Conservation (phyloP, 2,329 filamentous ascomycete genomes). For the Monosporascus sp. region DNA sequence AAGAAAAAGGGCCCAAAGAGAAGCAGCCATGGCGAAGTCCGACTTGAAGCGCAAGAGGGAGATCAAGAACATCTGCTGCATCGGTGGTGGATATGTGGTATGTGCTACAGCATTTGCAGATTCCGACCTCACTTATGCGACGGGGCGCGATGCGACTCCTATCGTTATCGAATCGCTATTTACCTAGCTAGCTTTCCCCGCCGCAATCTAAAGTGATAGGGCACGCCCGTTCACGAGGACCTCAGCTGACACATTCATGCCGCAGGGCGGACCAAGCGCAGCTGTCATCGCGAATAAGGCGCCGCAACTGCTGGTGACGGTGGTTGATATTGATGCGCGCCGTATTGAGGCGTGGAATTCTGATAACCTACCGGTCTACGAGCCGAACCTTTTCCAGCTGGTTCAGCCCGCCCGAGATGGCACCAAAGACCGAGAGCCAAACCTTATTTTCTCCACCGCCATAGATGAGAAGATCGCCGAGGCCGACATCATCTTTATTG, state of each 20-base stretch:
- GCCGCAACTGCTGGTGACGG: slow-evolving; percentile 63
- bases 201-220: background rate
- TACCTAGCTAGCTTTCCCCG: background rate
- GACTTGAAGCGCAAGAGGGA: background rate
- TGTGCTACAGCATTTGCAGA: background rate
- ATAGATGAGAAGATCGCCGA: slow-evolving; percentile 55
- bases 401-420: slow-evolving; percentile 60
- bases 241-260: no score
- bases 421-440: slow-evolving; percentile 48
- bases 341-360: slow-evolving; percentile 72
- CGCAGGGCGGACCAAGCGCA: slow-evolving; percentile 62
- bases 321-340: slow-evolving; percentile 63
- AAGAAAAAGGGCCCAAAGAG: background rate
- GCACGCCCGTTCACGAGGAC: no score
- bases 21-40: background rate
- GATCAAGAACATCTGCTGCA: slow-evolving; percentile 3
- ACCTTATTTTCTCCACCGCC: slow-evolving; percentile 70
- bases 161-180: no score
- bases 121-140: background rate
- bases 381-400: slow-evolving; percentile 64
- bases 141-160: background rate
- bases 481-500: slow-evolving; percentile 69
- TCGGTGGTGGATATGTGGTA: slow-evolving; percentile 1
- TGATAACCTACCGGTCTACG: slow-evolving; percentile 66
- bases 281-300: slow-evolving; percentile 71